These are phyloP conservation scores for Neonectria punicea DNA, from an alignment of 2,329 filamentous ascomycete species.

Conservation along the genomic window DNA sequence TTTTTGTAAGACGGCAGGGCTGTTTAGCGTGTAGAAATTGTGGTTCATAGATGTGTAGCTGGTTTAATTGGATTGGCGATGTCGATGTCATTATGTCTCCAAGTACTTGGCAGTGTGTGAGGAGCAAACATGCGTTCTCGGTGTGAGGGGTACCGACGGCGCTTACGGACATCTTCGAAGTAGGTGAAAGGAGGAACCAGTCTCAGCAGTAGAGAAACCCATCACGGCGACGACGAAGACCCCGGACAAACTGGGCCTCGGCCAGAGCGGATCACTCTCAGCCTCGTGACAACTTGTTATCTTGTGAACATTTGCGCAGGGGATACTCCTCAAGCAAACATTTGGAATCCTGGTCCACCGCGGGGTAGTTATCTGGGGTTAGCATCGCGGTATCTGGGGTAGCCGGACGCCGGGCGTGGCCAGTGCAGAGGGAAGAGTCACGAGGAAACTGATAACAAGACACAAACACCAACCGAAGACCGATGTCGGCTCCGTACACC, in stretches of 20 bases:
- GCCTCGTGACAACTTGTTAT: background rate
- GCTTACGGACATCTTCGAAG: no score
- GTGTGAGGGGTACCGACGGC: no score
- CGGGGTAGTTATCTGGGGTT: background rate
- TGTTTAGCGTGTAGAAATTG: background rate
- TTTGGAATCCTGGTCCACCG: background rate
- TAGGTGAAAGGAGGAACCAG: no score
- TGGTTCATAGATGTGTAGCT: background rate
- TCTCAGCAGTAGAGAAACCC: background rate
- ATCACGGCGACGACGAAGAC: background rate
- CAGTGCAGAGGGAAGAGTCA: background rate
- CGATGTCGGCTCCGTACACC: background rate
- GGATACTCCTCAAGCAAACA: background rate
- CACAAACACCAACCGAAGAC: background rate
- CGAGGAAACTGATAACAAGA: background rate
- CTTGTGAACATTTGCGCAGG: background rate
- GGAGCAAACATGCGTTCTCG: no score
- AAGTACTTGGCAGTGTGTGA: no score
- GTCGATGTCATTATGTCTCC: background rate
- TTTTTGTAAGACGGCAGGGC: no score
- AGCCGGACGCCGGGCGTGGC: no score
- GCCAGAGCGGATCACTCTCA: background rate
- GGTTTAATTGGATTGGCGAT: background rate
- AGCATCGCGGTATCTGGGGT: background rate
- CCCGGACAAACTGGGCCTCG: no score